Percentiles rank a stretch among this genome's conserved stretches.
These are phyloP conservation scores for Saccharomycopsis babjevae DNA, from an alignment of 805 yeast genomes.

Conservation along the genomic window DNA sequence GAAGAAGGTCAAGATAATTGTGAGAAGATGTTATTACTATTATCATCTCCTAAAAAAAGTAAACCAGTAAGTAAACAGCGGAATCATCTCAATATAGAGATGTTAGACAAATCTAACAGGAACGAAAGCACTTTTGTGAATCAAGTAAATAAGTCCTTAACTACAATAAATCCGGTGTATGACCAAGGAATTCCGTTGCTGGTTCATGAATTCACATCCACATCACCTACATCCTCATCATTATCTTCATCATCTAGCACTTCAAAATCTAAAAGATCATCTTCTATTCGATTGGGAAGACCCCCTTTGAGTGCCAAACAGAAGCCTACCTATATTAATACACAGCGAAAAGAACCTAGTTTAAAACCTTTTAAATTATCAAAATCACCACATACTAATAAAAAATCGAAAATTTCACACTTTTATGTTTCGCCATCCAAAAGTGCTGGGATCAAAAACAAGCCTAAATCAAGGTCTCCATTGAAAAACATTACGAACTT, in stretches of 20 bases:
- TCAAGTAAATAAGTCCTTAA: conserved; percentile 10
- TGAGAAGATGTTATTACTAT: conserved; percentile 10
- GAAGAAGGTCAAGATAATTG: neutral
- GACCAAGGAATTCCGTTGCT: conserved; percentile 3
- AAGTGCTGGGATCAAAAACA: neutral
- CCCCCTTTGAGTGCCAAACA: neutral
- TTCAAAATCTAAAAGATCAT: neutral
- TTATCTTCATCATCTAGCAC: neutral
- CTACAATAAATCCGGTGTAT: conserved; percentile 15
- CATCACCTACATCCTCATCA: neutral
- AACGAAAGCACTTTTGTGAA: neutral
- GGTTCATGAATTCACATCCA: neutral
- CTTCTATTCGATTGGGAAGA: neutral
- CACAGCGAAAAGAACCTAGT: neutral
- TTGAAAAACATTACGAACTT: neutral
- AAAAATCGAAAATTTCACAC: neutral
- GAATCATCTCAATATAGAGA: neutral
- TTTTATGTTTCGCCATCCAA: neutral
- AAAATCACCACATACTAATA: neutral
- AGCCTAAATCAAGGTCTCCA: neutral
- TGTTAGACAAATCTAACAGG: neutral
- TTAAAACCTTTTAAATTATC: neutral
- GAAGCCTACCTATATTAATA: neutral
- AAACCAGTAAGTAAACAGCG: neutral
- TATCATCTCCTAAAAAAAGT: conserved; percentile 15